A percentile compares a stretch with the other conserved stretches of the same genome.
These are phyloP conservation scores for Ophiosphaerella narmari DNA, from an alignment of 2,329 filamentous ascomycete genomes.

Conservation along the genomic window DNA sequence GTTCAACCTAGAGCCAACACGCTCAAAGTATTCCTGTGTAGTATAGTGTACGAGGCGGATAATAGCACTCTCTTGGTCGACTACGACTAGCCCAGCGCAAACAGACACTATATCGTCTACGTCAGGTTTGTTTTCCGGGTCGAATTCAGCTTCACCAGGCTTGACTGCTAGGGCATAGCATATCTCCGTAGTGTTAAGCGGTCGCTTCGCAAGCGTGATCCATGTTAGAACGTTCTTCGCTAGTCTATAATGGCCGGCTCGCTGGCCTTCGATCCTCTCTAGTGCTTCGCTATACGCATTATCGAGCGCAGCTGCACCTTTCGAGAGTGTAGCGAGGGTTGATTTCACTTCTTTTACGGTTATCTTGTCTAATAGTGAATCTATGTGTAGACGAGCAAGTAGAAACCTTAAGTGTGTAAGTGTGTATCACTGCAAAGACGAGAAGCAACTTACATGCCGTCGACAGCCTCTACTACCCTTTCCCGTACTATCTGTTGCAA, in stretches of 20 bases:
- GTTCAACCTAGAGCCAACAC: constrained; percentile 21
- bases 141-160: constrained; percentile 3
- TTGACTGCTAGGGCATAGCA: constrained; percentile 18
- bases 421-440: constrained; percentile 5
- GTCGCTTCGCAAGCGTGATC: constrained; percentile 15
- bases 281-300: constrained; percentile 14
- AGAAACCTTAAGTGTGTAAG: constrained; percentile 18
- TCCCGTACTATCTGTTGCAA: constrained; percentile 21
- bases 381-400: constrained; percentile 11
- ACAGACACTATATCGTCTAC: constrained; percentile 18
- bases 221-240: constrained; percentile 37
- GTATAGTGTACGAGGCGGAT: constrained; percentile 35
- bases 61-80: constrained; percentile 29
- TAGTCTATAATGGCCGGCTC: constrained; percentile 32
- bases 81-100: constrained; percentile 19
- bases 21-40: constrained; percentile 31
- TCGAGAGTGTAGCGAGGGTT: constrained; percentile 5
- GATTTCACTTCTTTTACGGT: constrained; percentile 3
- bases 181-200: constrained; percentile 18
- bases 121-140: constrained; percentile 12
- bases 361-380: too few relatives aligned
- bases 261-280: constrained; percentile 47
- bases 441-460: constrained; percentile 23
- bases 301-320: constrained; percentile 5
- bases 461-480: constrained; percentile 20